A percentile compares a stretch with the other conserved stretches of the same genome.
Evolutionary conservation across 208 protist genomes (phyloP).

Genomic region (Trichomonas vaginalis): DNA sequence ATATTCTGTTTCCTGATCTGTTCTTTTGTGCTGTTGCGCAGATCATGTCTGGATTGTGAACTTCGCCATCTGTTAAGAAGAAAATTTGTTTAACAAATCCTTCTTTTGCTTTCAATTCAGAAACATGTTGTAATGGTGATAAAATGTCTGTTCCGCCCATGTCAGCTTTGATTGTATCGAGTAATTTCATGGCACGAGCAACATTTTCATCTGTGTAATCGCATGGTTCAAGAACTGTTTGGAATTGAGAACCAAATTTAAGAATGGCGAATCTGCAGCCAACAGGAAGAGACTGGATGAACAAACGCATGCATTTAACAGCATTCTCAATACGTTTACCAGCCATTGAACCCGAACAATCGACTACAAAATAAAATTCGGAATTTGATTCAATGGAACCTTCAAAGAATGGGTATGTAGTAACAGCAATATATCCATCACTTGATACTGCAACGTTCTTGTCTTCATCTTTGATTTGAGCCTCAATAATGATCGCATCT

Average conservation of each 20-base stretch:
- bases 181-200: background rate
- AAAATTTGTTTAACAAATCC: background rate
- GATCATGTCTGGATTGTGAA: background rate
- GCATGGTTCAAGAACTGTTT: background rate
- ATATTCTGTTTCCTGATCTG: background rate
- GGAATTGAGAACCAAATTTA: background rate
- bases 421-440: background rate
- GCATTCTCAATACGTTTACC: background rate
- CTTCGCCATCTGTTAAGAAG: background rate
- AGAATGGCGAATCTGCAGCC: background rate
- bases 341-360: background rate
- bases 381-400: background rate
- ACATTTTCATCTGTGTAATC: background rate
- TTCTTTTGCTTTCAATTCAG: background rate
- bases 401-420: too few species aligned
- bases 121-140: background rate
- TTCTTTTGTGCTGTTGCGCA: background rate
- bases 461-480: background rate
- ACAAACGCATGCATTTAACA: background rate
- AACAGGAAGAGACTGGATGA: background rate
- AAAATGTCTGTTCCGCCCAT: background rate
- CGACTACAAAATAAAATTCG: background rate
- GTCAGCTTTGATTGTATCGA: background rate
- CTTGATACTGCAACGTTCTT: background rate
- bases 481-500: background rate